These are phyloP conservation scores for Pilatotrama ljubarskyi DNA, from an alignment of 768 basidiomycete species.

Conservation along the genomic window DNA sequence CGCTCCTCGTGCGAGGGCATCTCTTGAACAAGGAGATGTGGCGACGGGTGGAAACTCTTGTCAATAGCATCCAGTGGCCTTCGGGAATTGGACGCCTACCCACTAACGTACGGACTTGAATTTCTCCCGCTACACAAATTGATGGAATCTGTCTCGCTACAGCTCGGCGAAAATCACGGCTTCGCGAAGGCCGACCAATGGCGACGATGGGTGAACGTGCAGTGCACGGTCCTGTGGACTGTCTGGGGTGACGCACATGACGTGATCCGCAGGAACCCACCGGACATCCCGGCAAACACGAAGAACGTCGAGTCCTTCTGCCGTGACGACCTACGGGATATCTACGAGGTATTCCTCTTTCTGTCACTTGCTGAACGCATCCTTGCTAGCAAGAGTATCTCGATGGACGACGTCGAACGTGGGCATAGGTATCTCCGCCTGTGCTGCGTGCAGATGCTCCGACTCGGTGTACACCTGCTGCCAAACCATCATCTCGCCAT, in stretches of 20 bases:
- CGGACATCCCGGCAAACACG: neutral
- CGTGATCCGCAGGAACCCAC: neutral
- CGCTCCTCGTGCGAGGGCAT: neutral
- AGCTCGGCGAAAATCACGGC: slow-evolving; percentile 4
- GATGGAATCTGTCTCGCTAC: neutral
- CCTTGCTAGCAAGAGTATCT: neutral
- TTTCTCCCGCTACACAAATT: neutral
- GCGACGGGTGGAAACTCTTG: neutral
- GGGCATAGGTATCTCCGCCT: neutral
- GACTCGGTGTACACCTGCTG: neutral
- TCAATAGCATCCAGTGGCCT: neutral
- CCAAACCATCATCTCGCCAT: slow-evolving; percentile 6
- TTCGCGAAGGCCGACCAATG: slow-evolving; percentile 6
- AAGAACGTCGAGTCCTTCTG: neutral
- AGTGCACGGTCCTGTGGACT: neutral
- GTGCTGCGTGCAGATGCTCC: neutral
- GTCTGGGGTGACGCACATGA: neutral
- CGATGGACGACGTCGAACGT: neutral
- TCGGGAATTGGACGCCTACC: neutral
- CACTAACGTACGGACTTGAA: neutral
- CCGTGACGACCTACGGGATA: neutral
- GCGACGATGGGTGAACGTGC: slow-evolving; percentile 5
- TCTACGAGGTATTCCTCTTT: slow-evolving; percentile 2
- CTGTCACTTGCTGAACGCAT: neutral
- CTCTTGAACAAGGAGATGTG: neutral